A percentile compares a stretch with the other conserved stretches of the same genome.
Conservation (phyloP, 2,329 filamentous ascomycete genomes). For the Torrubiella hemipterigena region DNA sequence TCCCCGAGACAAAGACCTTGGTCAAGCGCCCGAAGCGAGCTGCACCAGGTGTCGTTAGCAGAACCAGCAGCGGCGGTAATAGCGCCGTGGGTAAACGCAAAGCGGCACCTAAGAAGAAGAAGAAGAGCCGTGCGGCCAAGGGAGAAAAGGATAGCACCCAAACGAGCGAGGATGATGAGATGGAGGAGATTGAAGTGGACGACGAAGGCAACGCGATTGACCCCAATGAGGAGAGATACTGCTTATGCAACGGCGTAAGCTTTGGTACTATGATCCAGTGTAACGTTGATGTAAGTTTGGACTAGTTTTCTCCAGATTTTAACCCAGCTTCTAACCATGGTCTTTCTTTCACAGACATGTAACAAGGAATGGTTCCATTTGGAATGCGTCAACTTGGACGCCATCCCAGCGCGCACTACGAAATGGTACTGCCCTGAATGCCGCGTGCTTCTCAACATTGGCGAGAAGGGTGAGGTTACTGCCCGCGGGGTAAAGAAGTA, state of each 20-base stretch:
- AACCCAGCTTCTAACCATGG: slow-evolving; percentile 11
- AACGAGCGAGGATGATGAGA: slow-evolving; percentile 27
- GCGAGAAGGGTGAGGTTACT: slow-evolving; percentile 50
- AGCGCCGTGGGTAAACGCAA: slow-evolving; percentile 62
- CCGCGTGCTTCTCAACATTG: slow-evolving; percentile 47
- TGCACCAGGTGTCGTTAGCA: slow-evolving; percentile 59
- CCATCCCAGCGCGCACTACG: slow-evolving; percentile 57
- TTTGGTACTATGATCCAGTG: slow-evolving; percentile 77
- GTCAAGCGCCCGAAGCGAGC: slow-evolving; percentile 55
- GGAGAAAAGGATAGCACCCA: slow-evolving; percentile 35
- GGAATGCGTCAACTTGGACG: slow-evolving; percentile 57
- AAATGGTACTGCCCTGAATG: slow-evolving; percentile 84
- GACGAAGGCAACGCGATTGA: slow-evolving; percentile 61
- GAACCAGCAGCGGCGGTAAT: slow-evolving; percentile 46
- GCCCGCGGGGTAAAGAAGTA: slow-evolving; percentile 42
- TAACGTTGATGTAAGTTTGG: slow-evolving; percentile 57
- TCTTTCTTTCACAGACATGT: slow-evolving; percentile 49
- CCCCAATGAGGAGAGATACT: slow-evolving; percentile 65
- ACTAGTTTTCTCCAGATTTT: no score
- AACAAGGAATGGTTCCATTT: slow-evolving; percentile 80
- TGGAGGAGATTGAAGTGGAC: slow-evolving; percentile 47
- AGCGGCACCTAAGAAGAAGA: slow-evolving; percentile 54
- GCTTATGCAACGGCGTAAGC: slow-evolving; percentile 66
- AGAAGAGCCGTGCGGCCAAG: slow-evolving; percentile 42
- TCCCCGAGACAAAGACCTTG: slow-evolving; percentile 33